Percentiles rank a stretch among this genome's conserved stretches.
Evolutionary conservation across 1,284 basidiomycete genomes (phyloP).

Genomic region (Athelia sp.): DNA sequence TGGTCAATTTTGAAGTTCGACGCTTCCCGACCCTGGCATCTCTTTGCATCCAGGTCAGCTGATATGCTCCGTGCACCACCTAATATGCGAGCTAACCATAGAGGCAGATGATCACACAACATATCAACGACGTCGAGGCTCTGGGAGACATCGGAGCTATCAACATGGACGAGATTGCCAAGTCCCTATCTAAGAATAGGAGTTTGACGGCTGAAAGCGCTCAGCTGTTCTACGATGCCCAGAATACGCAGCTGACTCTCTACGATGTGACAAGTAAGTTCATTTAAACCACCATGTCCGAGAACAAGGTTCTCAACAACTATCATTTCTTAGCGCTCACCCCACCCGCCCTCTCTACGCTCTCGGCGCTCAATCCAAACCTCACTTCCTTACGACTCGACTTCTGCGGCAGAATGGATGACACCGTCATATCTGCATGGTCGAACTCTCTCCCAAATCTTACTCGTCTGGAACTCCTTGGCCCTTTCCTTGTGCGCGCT

Average conservation of each 20-base stretch:
- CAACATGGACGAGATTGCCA: slow-evolving; percentile 80
- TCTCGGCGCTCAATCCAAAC: slow-evolving; percentile 79
- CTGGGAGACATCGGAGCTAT: slow-evolving; percentile 81
- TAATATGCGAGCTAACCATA: neutral
- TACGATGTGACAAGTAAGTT: slow-evolving; percentile 89
- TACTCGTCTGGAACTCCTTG: slow-evolving; percentile 75
- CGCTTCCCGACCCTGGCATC: slow-evolving; percentile 68
- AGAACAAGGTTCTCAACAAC: slow-evolving; percentile 7
- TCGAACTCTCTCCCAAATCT: slow-evolving; percentile 62
- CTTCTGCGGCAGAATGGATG: slow-evolving; percentile 83
- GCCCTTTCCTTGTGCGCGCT: slow-evolving; percentile 81
- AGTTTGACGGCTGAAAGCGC: slow-evolving; percentile 77
- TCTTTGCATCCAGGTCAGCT: slow-evolving; percentile 71
- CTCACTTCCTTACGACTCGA: slow-evolving; percentile 75
- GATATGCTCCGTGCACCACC: neutral
- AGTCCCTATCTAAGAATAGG: slow-evolving; percentile 83
- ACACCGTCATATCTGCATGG: slow-evolving; percentile 65
- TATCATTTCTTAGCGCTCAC: slow-evolving; percentile 49
- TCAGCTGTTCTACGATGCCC: slow-evolving; percentile 77
- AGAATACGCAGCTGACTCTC: slow-evolving; percentile 67
- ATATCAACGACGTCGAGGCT: slow-evolving; percentile 89
- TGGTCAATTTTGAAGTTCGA: slow-evolving; percentile 68
- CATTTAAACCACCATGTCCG: neutral
- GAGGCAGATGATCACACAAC: slow-evolving; percentile 73
- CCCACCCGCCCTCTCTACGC: slow-evolving; percentile 59